Evolutionary conservation across 2,329 filamentous ascomycete genomes (phyloP), one percentile per base, ranked within the genome.

Genomic region (Phaeosphaeriaceae sp.): DNA sequence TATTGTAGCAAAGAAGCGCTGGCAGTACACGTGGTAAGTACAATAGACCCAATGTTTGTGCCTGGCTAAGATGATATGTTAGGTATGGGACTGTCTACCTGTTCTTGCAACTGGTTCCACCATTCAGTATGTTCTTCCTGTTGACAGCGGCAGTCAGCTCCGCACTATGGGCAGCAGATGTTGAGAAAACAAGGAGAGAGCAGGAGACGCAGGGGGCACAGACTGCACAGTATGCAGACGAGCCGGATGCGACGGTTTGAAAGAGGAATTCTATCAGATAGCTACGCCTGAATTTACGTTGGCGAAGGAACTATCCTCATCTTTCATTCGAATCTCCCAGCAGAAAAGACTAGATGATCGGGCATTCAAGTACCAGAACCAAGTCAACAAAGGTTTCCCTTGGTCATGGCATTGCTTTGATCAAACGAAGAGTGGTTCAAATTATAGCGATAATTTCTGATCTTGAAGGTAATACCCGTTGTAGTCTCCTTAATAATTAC

Each of bases 121-220:
- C 93, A 11, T 74, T 97, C 40, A 95, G 89, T n/a, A 95, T 99
- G 81, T 86, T 97, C 68, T 97, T 97, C 71, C 80, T 97, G 32
- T 76, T 99, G 58, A 97, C 93, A 0, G 92, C 89, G 3, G 88
- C 92, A 1, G 85, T 86, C 16, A 94, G 93, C 2, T 87, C 90
- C 35, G 93, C 91, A 1, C 77, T 97, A 29, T 97, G 93, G 92
- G 90, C 86, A 2, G 87, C 87, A 2, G 85, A 87, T 57, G 76
- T 97, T 42, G 92, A 97, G 73, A 61, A 39, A 2, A 35, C 56
- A 43, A 57, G 66, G 20, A 60, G 67, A 45, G 52, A 60, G 37
- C 56, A 60, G 36, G 68, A 69, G 38, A 61, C 56, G 32, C 56
- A 46, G 18, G 43, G 50, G 15, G 37, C 46, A 9, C 55, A 59